Base-by-base conservation (phyloP, 2,329 filamentous ascomycete species). In the Apiospora saccharicola region DNA sequence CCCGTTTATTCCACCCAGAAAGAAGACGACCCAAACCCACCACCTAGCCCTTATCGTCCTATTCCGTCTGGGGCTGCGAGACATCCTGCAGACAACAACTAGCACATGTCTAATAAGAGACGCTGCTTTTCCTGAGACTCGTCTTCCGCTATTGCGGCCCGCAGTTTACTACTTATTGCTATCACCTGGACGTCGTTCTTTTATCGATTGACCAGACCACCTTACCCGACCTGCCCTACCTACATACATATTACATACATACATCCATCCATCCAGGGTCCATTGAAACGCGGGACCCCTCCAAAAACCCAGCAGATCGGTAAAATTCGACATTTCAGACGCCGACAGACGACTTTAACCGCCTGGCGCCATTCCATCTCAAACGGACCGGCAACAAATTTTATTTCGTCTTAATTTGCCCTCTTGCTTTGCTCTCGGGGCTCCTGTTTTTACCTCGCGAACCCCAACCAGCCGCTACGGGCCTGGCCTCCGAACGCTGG, bases 401-500 rank as follows among this genome's bases (percentile, higher is more conserved):
- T 64, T n/a, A 64, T 67, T 49, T 68, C 64, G 46, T 24, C 46
- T 61, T 57, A 44, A 22, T 47, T 53, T 53, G 68, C 44, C 68
- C 57, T 41, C 3, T 30, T 61, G 10, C 34, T 19, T 34, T 8
- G n/a, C 41, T 46, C 44, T 68, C 67, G 67, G 67, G 43, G 14
- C 67, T 46, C n/a, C 5, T 30, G n/a, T 46, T 46, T 30, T 44
- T 71, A 34, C 53, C 34, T 69, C 49, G 49, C 57, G 49, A 30
- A 43, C 68, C 49, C 34, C 41, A 57, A 61, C 47, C 8, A 26
- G 6, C 57, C 34, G 3, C n/a, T 69, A 53, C 57, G 34, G 46
- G 57, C 46, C 70, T 51, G 70, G 51, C 71, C 67, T 41, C 46
- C 67, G 43, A 69, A 41, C 68, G 70, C 57, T 73, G 74, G 75